Evolutionary conservation across 176 grass and related monocot genomes (phyloP), one percentile per base, ranked within the genome.

Genomic region (Phyllostachys edulis): DNA sequence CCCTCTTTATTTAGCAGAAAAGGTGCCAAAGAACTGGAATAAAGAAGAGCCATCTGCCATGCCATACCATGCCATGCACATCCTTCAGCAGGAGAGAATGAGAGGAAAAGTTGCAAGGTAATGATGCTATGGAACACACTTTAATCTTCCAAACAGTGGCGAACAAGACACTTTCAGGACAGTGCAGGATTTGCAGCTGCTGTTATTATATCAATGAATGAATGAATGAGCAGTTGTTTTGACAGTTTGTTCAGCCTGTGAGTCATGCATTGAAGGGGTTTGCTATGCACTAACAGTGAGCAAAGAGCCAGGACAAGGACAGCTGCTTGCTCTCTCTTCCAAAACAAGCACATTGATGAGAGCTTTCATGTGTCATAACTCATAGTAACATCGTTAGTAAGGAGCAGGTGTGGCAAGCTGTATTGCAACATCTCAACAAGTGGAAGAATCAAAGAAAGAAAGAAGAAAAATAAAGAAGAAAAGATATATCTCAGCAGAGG

Each of bases 91-190:
- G 47, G 67, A 5, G 21, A 13, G 32, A 20, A 41, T 9, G 54
- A 10, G 56, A 9, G 51, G 38, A 79, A 39, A 67, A 29, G 70
- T 70, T 76, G 24, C 71, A 29, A 42, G 82, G 81, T 77, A 89
- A 89, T 85, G 78, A 89, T 82, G 78, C 36, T 42, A 71, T 89
- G 55, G 88, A 89, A 89, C 78, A 81, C 78, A 13, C 83, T 85
- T 89, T 85, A 82, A 89, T 71, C 77, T 82, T 89, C 71, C 71
- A 71, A 69, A 46, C 65, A 82, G 83, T 86, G 37, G 38, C 51
- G 78, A 70, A 18, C 63, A 55, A 24, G 51, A 86, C 71, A 51
- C 56, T 77, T 86, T 46, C 71, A 82, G 54, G 78, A 63, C 71
- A 65, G 42, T 46, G 78, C 15, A 57, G 69, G 56, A 29, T 71